phyloP scores from a whole-genome alignment of 345 rosid genomes.

The Salix udensis region DNA sequence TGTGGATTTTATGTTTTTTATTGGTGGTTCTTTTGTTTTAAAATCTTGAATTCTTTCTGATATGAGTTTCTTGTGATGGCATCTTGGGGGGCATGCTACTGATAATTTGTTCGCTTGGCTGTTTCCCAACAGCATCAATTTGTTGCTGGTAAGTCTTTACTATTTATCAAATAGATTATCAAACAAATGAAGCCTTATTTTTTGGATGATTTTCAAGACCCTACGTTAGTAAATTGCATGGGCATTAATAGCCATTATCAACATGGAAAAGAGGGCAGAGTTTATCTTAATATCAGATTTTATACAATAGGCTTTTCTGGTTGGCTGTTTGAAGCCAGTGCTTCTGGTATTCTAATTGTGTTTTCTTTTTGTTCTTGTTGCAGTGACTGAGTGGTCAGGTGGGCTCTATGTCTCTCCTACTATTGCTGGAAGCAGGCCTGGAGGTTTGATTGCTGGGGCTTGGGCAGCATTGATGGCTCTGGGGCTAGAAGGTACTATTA shows the following conservation, averaged over 20 bases:
- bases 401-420: slow-evolving; percentile 91
- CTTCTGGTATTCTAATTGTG: slow-evolving; percentile 12
- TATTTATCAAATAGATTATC: background rate
- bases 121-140: slow-evolving; percentile 76
- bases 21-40: background rate
- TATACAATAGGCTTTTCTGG: background rate
- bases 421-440: slow-evolving; percentile 94
- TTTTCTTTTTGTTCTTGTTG: slow-evolving; percentile 20
- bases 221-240: background rate
- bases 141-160: slow-evolving; percentile 73
- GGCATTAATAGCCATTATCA: background rate
- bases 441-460: slow-evolving; percentile 83
- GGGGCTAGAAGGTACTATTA: slow-evolving; percentile 61
- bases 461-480: slow-evolving; percentile 94
- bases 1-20: background rate
- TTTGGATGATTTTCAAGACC: background rate
- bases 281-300: slow-evolving; percentile 4
- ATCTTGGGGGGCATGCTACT: slow-evolving; percentile 29
- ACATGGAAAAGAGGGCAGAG: background rate
- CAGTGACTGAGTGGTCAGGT: slow-evolving; percentile 97
- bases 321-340: slow-evolving; percentile 12
- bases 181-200: background rate
- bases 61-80: slow-evolving; percentile 30
- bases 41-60: slow-evolving; percentile 23
- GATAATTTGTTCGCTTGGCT: slow-evolving; percentile 9